Conservation (phyloP, 257 asterid species). For the Solanum pennellii region DNA sequence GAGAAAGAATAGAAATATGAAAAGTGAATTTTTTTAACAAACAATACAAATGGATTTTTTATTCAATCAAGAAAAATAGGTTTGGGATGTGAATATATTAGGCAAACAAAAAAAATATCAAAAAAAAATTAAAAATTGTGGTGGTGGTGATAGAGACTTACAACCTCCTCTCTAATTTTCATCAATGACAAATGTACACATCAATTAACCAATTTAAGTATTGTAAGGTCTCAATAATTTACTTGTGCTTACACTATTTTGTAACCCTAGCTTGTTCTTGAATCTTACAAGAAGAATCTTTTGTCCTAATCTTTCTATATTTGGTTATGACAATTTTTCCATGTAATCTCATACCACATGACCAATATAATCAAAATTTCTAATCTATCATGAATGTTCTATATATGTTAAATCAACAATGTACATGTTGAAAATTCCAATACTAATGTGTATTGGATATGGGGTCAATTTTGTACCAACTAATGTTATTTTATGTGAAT, state of each 20-base stretch:
- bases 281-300: not conserved
- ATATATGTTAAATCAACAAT: not conserved
- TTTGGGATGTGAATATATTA: not conserved
- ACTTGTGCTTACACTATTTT: conserved; percentile 10
- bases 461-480: not conserved
- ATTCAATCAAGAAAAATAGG: not conserved
- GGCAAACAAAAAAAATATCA: not conserved
- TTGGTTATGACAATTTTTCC: not conserved
- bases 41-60: not conserved
- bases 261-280: not conserved
- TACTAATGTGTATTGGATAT: not conserved
- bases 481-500: not conserved
- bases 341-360: not conserved
- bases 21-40: not conserved
- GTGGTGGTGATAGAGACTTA: conserved; percentile 16
- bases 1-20: not conserved
- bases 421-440: not conserved
- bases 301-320: not conserved
- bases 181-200: not conserved
- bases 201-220: conserved; percentile 12
- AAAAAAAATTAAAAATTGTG: not conserved
- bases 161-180: conserved; percentile 16
- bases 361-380: not conserved
- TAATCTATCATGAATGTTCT: not conserved
- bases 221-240: conserved; percentile 10